These are phyloP conservation scores for Hymenoscyphus repandus DNA, from an alignment of 2,329 filamentous ascomycete species.

Conservation along the genomic window DNA sequence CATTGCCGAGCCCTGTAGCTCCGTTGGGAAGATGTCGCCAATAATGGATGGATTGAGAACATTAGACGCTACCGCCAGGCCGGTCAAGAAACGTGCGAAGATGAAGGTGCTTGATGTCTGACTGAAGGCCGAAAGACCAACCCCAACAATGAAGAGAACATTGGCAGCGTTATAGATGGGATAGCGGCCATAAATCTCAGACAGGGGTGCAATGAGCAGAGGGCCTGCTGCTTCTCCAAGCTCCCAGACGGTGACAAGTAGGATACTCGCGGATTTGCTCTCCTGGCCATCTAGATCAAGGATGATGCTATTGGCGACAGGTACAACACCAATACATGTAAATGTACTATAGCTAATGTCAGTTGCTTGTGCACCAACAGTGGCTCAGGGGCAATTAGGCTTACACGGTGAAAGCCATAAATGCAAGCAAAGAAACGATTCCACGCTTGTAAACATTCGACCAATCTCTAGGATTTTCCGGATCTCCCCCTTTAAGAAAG, in stretches of 20 bases:
- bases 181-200: constrained; percentile 39
- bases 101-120: constrained; percentile 40
- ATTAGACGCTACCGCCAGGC: constrained; percentile 23
- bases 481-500: too few relatives aligned
- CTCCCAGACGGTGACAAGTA: constrained; percentile 45
- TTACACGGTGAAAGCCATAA: constrained; percentile 36
- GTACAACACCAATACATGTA: constrained; percentile 51
- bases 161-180: constrained; percentile 40
- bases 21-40: constrained; percentile 41
- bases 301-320: constrained; percentile 47
- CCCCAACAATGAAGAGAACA: constrained; percentile 46
- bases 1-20: constrained; percentile 40
- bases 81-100: constrained; percentile 32
- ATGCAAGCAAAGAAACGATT: too few relatives aligned
- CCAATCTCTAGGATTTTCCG: too few relatives aligned
- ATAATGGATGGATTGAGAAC: constrained; percentile 40
- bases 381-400: constrained; percentile 4
- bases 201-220: constrained; percentile 40
- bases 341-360: constrained; percentile 42
- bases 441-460: too few relatives aligned
- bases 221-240: constrained; percentile 42
- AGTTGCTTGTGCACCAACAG: neutral
- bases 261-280: constrained; percentile 44
- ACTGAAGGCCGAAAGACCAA: constrained; percentile 39
- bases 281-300: constrained; percentile 39